Conservation (phyloP, 164 flowering plant genomes). For the Nymphaea thermarum region DNA sequence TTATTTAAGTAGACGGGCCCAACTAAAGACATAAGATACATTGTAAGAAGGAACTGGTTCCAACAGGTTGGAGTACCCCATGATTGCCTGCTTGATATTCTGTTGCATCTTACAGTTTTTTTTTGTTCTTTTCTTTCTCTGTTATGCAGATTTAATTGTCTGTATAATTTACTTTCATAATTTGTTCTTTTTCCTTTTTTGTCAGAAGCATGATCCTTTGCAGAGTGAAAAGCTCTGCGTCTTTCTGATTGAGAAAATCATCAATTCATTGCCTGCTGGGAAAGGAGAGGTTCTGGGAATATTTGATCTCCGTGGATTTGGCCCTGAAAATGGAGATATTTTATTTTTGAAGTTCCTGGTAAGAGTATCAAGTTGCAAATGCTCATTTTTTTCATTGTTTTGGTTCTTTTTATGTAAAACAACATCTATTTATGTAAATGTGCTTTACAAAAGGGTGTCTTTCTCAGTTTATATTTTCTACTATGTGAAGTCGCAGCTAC, state of each 20-base stretch:
- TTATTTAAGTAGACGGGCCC: too few species aligned
- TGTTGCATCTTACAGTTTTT: too few species aligned
- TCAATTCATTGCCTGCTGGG: conserved; percentile 61
- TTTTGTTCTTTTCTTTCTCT: not conserved
- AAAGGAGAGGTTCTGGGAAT: conserved; percentile 66
- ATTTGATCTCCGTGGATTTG: conserved; percentile 68
- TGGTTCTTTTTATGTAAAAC: too few species aligned
- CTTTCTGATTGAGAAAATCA: conserved; percentile 67
- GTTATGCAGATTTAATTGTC: not conserved
- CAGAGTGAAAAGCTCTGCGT: conserved; percentile 76
- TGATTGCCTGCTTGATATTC: too few species aligned
- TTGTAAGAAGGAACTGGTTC: too few species aligned
- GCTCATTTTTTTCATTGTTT: too few species aligned
- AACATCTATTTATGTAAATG: too few species aligned
- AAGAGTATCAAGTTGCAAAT: conserved; percentile 8
- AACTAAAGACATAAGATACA: too few species aligned
- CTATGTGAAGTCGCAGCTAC: too few species aligned
- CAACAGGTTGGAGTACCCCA: too few species aligned
- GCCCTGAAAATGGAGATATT: conserved; percentile 63
- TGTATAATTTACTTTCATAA: conserved; percentile 1
- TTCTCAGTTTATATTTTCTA: too few species aligned
- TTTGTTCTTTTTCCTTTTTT: not conserved
- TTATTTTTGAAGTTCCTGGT: conserved; percentile 75
- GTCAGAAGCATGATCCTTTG: conserved; percentile 41
- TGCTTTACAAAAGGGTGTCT: too few species aligned